These are phyloP conservation scores for Xylaria sp. DNA, from an alignment of 2,329 filamentous ascomycete species.

Conservation along the genomic window DNA sequence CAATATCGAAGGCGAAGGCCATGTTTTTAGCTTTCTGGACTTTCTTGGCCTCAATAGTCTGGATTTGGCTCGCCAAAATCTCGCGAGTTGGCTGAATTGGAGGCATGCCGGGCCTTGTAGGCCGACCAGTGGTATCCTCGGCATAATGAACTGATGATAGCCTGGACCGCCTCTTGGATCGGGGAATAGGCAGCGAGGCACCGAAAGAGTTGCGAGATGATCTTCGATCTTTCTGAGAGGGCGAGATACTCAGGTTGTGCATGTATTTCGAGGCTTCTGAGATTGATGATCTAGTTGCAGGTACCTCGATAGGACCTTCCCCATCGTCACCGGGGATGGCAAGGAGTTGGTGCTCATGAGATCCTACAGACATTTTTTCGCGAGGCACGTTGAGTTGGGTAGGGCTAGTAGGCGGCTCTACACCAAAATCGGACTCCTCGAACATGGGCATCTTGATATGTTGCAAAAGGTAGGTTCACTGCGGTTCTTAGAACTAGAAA, in stretches of 20 bases:
- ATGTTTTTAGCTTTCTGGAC: constrained; percentile 79
- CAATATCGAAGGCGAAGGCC: constrained; percentile 84
- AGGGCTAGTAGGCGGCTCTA: constrained; percentile 49
- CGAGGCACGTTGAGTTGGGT: constrained; percentile 33
- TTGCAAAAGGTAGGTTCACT: neutral
- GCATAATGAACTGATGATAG: constrained; percentile 67
- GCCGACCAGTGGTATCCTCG: constrained; percentile 57
- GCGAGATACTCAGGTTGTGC: constrained; percentile 76
- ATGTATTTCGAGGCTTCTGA: constrained; percentile 76
- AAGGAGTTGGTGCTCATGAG: constrained; percentile 43
- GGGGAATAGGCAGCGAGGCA: constrained; percentile 76
- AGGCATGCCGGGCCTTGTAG: constrained; percentile 66
- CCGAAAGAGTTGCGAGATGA: constrained; percentile 82
- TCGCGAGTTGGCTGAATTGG: constrained; percentile 71
- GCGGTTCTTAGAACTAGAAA: constrained; percentile 7
- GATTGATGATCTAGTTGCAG: constrained; percentile 73
- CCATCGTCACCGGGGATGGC: constrained; percentile 58
- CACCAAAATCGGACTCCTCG: constrained; percentile 66
- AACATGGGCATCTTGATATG: constrained; percentile 66
- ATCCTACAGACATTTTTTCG: constrained; percentile 27
- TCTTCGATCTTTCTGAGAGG: constrained; percentile 74
- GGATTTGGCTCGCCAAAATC: constrained; percentile 75
- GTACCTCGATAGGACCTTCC: constrained; percentile 72
- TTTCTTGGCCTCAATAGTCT: constrained; percentile 73
- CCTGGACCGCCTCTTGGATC: constrained; percentile 74